Evolutionary conservation across 2,329 filamentous ascomycete genomes (phyloP).

Genomic region (Penicillium nordicum): DNA sequence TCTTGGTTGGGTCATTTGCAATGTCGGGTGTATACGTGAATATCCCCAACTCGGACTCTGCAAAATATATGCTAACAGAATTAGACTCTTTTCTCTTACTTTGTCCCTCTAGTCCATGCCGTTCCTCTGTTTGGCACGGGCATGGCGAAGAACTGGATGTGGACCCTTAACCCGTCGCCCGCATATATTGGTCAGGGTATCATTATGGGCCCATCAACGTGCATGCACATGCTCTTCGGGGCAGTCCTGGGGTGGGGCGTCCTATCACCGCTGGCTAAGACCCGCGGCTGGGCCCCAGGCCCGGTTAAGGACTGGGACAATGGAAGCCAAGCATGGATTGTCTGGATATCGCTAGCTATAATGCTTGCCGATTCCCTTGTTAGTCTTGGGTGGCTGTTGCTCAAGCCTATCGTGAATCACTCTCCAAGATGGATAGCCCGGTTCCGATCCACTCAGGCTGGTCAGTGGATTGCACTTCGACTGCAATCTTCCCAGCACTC

Average conservation of each 20-base stretch:
- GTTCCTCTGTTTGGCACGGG: slow-evolving; percentile 79
- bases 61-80: slow-evolving; percentile 13
- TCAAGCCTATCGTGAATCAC: slow-evolving; percentile 59
- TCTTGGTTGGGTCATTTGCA: slow-evolving; percentile 58
- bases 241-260: slow-evolving; percentile 87
- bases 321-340: slow-evolving; percentile 97
- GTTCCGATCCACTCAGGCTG: slow-evolving; percentile 29
- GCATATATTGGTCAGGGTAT: slow-evolving; percentile 97
- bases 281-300: slow-evolving; percentile 83
- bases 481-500: slow-evolving; percentile 20
- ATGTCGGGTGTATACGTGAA: slow-evolving; percentile 56
- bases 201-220: slow-evolving; percentile 96
- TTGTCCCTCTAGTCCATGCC: slow-evolving; percentile 77
- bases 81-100: slow-evolving; percentile 82
- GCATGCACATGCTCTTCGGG: slow-evolving; percentile 90
- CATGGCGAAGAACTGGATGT: slow-evolving; percentile 79
- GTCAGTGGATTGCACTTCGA: slow-evolving; percentile 27
- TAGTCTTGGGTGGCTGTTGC: slow-evolving; percentile 74
- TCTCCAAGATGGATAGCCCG: slow-evolving; percentile 35
- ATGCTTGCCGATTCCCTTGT: slow-evolving; percentile 94
- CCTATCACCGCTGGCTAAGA: slow-evolving; percentile 83
- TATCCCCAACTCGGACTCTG: background rate
- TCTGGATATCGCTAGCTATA: slow-evolving; percentile 92
- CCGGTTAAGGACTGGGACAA: slow-evolving; percentile 82
- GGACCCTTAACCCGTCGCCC: slow-evolving; percentile 94